phyloP scores from a whole-genome alignment of 2,329 filamentous ascomycete species.

The Aspergillus sp. region DNA sequence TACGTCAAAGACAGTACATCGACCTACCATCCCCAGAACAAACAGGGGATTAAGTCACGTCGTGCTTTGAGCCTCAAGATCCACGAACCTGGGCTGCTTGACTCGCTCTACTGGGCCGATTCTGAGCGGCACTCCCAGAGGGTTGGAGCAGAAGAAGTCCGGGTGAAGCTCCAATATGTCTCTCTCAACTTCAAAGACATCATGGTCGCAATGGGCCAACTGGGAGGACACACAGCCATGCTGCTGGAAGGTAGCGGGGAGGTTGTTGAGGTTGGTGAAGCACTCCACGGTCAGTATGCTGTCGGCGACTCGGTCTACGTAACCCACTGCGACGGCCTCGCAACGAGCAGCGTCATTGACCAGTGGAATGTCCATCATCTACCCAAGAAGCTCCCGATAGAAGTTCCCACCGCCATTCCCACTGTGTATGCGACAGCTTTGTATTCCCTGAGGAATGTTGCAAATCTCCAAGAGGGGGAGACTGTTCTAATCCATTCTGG shows the following conservation, averaged over 20 bases:
- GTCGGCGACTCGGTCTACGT: slow-evolving; percentile 7
- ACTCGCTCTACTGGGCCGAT: too few relatives aligned
- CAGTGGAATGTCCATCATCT: slow-evolving; percentile 3
- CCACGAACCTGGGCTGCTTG: too few relatives aligned
- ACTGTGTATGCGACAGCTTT: slow-evolving; percentile 2
- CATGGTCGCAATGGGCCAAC: slow-evolving; percentile 6
- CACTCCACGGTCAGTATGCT: slow-evolving; percentile 8
- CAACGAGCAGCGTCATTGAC: slow-evolving; percentile 6
- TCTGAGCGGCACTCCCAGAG: too few relatives aligned
- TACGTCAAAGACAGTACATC: too few relatives aligned
- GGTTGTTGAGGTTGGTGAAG: slow-evolving; percentile 5
- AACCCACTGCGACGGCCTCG: too few relatives aligned
- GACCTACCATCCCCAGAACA: too few relatives aligned
- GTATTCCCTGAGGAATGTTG: neutral
- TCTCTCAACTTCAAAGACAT: slow-evolving; percentile 13
- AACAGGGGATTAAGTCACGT: too few relatives aligned
- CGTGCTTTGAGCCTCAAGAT: too few relatives aligned
- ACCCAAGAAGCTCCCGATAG: too few relatives aligned
- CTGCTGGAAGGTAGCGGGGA: slow-evolving; percentile 8
- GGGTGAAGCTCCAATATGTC: slow-evolving; percentile 4
- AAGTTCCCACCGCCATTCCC: slow-evolving; percentile 24
- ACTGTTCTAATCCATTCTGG: slow-evolving; percentile 2
- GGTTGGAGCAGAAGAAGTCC: slow-evolving; percentile 12
- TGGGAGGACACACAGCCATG: slow-evolving; percentile 9
- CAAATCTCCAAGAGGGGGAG: slow-evolving; percentile 1